Percentiles rank a stretch among this genome's conserved stretches.
Conservation (phyloP, 805 yeast species). For the Lipomyces starkeyi region DNA sequence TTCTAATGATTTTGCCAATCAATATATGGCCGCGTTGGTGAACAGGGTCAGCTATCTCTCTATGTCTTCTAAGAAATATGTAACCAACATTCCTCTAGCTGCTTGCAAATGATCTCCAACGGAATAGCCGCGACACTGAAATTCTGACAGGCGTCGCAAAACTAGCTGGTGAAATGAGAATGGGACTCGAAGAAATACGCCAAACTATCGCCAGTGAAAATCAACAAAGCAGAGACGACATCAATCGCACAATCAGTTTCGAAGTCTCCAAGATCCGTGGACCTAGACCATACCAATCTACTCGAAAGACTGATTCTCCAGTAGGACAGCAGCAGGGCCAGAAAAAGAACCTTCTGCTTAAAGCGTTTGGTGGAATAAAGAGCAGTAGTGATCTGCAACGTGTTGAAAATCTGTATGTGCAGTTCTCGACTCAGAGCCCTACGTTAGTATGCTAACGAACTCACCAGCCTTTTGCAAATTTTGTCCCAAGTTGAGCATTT, state of each 20-base stretch:
- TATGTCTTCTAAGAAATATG: neutral
- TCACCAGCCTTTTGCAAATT: constrained; percentile 21
- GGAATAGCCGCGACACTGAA: constrained; percentile 20
- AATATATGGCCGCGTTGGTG: neutral
- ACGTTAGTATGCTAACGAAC: neutral
- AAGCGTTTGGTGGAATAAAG: constrained; percentile 21
- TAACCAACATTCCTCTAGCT: constrained; percentile 5
- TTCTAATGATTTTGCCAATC: neutral
- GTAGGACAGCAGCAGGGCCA: neutral
- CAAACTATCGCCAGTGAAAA: constrained; percentile 5
- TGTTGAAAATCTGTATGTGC: constrained; percentile 28
- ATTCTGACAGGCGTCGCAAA: constrained; percentile 26
- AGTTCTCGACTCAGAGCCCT: neutral
- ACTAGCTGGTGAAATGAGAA: constrained; percentile 17
- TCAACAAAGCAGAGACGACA: neutral
- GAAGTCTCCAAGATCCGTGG: constrained; percentile 13
- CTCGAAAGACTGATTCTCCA: neutral
- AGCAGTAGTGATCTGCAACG: constrained; percentile 22
- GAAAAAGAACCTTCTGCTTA: constrained; percentile 22
- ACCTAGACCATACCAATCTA: constrained; percentile 9
- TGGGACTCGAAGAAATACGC: constrained; percentile 7
- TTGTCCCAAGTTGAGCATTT: constrained; percentile 24
- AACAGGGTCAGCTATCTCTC: neutral
- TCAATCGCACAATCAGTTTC: neutral
- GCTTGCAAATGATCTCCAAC: constrained; percentile 19